Evolutionary conservation across 441 rosid species (phyloP).

Genomic region (Syzygium malaccense): DNA sequence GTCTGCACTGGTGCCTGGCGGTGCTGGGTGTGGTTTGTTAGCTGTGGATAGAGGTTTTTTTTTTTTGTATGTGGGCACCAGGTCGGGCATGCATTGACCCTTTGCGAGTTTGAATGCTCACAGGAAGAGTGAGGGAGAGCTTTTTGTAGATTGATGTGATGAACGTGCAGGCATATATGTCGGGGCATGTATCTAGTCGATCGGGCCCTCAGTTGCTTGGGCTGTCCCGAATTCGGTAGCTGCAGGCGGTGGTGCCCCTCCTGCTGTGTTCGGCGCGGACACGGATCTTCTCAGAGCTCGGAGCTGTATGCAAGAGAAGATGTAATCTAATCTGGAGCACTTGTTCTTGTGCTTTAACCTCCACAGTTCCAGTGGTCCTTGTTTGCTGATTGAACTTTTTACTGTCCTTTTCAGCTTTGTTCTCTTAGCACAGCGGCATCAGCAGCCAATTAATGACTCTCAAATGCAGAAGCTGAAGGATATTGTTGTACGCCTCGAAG

Average conservation of each 20-base stretch:
- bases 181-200: too few species aligned
- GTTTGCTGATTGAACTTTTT: constrained; percentile 3
- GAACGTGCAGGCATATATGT: too few species aligned
- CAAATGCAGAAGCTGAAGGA: constrained; percentile 53
- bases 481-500: constrained; percentile 81
- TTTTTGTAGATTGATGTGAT: too few species aligned
- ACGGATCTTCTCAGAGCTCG: constrained; percentile 45
- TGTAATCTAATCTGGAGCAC: constrained; percentile 31
- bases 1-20: background rate
- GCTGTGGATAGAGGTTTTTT: background rate
- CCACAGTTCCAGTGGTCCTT: background rate
- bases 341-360: background rate
- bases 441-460: constrained; percentile 31
- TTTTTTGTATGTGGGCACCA: too few species aligned
- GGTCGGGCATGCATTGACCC: background rate
- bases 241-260: too few species aligned
- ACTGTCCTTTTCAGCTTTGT: constrained; percentile 30
- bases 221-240: too few species aligned
- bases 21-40: background rate
- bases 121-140: background rate
- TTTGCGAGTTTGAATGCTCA: background rate
- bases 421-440: constrained; percentile 47
- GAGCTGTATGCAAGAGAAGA: constrained; percentile 36
- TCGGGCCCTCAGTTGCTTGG: too few species aligned
- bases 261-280: background rate